Evolutionary conservation across 768 basidiomycete genomes (phyloP).

Genomic region (Russula abietina): DNA sequence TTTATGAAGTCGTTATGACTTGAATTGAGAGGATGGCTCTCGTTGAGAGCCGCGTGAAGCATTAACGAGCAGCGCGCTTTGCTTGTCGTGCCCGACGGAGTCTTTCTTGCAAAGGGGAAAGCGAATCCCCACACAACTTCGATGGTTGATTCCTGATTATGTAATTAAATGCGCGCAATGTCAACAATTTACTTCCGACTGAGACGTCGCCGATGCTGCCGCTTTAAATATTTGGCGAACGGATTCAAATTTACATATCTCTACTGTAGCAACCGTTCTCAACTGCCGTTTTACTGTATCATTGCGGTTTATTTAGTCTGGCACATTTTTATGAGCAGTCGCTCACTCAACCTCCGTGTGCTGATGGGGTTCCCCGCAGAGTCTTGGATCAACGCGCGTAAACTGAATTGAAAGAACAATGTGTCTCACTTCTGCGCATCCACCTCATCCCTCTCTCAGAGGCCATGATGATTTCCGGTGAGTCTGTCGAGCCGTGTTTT

Average conservation of each 20-base stretch:
- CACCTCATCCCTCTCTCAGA: background rate
- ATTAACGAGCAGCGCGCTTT: constrained; percentile 18
- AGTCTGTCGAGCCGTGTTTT: background rate
- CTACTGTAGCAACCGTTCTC: no score
- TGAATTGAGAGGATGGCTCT: constrained; percentile 26
- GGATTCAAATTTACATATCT: background rate
- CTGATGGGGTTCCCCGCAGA: background rate
- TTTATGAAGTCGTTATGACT: constrained; percentile 21
- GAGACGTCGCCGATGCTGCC: no score
- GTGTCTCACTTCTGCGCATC: background rate
- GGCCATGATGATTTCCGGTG: background rate
- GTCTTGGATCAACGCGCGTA: background rate
- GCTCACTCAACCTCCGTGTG: background rate
- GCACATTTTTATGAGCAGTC: background rate
- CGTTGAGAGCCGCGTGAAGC: constrained; percentile 25
- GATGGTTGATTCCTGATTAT: constrained; percentile 11
- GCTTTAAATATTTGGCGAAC: background rate
- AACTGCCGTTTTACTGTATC: no score
- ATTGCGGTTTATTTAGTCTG: background rate
- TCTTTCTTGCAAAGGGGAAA: background rate
- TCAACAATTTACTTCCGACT: constrained; percentile 12
- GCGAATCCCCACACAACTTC: background rate
- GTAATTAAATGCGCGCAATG: constrained; percentile 2
- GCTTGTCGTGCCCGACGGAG: constrained; percentile 9
- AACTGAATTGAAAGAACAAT: background rate